These are phyloP conservation scores for Russula compacta DNA, from an alignment of 768 basidiomycete species.

Conservation along the genomic window DNA sequence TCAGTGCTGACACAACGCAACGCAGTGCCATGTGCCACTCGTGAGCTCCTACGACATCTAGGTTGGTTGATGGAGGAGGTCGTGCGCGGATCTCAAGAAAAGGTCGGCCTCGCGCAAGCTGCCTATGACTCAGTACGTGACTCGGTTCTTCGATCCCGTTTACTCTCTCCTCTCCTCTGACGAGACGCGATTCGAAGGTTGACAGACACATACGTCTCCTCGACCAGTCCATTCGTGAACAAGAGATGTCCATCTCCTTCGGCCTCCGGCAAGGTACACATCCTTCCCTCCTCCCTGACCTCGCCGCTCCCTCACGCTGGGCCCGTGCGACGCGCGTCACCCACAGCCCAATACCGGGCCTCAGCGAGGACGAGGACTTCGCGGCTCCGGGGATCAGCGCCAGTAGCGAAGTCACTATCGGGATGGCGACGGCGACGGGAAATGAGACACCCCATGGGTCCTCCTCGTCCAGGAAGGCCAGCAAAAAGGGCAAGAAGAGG, in stretches of 20 bases:
- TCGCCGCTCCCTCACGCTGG: conserved; percentile 44
- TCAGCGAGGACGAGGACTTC: conserved; percentile 18
- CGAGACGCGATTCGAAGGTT: conserved; percentile 36
- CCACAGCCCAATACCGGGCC: conserved; percentile 34
- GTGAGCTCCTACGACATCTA: conserved; percentile 9
- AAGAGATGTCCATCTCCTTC: conserved; percentile 45
- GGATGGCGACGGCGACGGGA: conserved; percentile 7
- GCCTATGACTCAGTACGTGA: conserved; percentile 19
- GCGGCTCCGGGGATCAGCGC: conserved; percentile 1
- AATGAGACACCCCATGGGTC: conserved; percentile 8
- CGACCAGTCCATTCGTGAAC: conserved; percentile 62
- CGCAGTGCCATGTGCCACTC: background rate
- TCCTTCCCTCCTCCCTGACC: conserved; percentile 52
- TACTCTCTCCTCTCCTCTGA: background rate
- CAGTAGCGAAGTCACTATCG: conserved; percentile 9
- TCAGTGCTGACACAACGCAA: background rate
- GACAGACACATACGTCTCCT: conserved; percentile 72
- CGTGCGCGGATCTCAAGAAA: conserved; percentile 19
- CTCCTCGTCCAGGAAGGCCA: conserved; percentile 3
- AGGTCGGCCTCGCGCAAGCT: conserved; percentile 19
- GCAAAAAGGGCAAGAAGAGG: conserved; percentile 23
- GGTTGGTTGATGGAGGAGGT: conserved; percentile 18
- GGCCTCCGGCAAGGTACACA: conserved; percentile 46
- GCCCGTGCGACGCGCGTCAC: conserved; percentile 36
- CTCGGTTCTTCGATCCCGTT: background rate